Evolutionary conservation across 305 asterid genomes (phyloP).

Genomic region (Euphrasia arctica): DNA sequence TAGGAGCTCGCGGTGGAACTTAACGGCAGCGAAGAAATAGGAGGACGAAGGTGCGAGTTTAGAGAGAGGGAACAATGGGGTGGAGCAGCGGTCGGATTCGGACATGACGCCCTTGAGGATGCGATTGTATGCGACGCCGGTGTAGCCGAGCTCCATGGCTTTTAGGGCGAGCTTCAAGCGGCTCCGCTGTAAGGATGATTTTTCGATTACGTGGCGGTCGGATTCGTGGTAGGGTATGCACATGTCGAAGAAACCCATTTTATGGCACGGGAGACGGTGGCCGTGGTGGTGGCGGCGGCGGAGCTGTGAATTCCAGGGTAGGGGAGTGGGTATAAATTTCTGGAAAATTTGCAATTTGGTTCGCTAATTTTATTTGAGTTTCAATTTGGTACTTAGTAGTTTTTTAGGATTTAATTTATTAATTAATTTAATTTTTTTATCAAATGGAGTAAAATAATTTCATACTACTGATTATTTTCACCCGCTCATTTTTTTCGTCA

Average conservation of each 20-base stretch:
- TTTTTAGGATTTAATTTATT: too few relatives aligned
- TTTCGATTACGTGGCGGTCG: slow-evolving; percentile 49
- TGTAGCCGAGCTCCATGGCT: slow-evolving; percentile 82
- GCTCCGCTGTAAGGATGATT: slow-evolving; percentile 41
- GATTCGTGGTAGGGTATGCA: slow-evolving; percentile 69
- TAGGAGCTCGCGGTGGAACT: slow-evolving; percentile 61
- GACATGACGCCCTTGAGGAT: slow-evolving; percentile 85
- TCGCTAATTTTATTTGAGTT: too few relatives aligned
- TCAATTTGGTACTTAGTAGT: not conserved
- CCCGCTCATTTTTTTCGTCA: not conserved
- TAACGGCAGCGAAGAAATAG: slow-evolving; percentile 59
- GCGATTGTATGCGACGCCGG: slow-evolving; percentile 83
- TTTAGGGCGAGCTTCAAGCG: slow-evolving; percentile 68
- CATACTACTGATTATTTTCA: too few relatives aligned
- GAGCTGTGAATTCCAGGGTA: not conserved
- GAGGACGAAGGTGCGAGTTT: slow-evolving; percentile 59
- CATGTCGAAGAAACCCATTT: slow-evolving; percentile 81
- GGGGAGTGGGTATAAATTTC: not conserved
- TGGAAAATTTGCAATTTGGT: not conserved
- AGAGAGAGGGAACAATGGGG: slow-evolving; percentile 54
- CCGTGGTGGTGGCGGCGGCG: slow-evolving; percentile 1
- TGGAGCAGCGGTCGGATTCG: slow-evolving; percentile 73
- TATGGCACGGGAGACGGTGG: slow-evolving; percentile 16
- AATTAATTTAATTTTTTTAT: too few relatives aligned
- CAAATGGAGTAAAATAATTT: too few relatives aligned